Conservation (phyloP, 805 yeast species). For the Scheffersomyces lignosus region DNA sequence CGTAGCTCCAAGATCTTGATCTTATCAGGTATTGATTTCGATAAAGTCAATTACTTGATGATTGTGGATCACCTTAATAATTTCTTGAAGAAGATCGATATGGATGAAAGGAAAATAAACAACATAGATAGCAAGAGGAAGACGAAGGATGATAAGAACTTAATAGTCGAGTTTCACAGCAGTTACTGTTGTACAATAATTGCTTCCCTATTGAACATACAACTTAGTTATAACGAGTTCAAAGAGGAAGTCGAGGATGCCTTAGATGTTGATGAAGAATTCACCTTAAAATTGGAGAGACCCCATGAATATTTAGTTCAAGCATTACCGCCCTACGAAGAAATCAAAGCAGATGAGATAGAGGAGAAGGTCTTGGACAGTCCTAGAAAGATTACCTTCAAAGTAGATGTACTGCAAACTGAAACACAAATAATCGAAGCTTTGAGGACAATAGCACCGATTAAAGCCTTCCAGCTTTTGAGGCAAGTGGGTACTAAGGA, state of each 20-base stretch:
- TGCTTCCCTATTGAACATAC: conserved; percentile 43
- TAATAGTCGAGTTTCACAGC: conserved; percentile 53
- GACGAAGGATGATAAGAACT: conserved; percentile 34
- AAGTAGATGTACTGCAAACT: conserved; percentile 45
- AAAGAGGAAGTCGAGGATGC: conserved; percentile 17
- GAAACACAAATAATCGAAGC: conserved; percentile 45
- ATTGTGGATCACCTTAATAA: conserved; percentile 47
- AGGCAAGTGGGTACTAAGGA: conserved; percentile 48
- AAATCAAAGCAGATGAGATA: conserved; percentile 16
- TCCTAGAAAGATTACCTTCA: conserved; percentile 46
- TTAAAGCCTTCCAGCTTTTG: conserved; percentile 43
- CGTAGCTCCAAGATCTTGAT: conserved; percentile 31
- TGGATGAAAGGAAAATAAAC: conserved; percentile 35
- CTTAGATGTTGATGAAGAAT: conserved; percentile 10
- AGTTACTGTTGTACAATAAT: conserved; percentile 56
- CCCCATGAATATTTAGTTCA: conserved; percentile 40
- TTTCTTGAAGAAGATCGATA: conserved; percentile 44
- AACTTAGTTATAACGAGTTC: conserved; percentile 26
- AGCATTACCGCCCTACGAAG: conserved; percentile 16
- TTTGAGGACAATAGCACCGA: conserved; percentile 40
- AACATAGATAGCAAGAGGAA: conserved; percentile 35
- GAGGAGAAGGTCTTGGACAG: conserved; percentile 39
- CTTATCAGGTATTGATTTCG: conserved; percentile 33
- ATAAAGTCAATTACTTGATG: conserved; percentile 30
- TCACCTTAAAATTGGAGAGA: conserved; percentile 18